These are phyloP conservation scores for Penicillium alfredii DNA, from an alignment of 495 filamentous ascomycete genomes.

Conservation along the genomic window DNA sequence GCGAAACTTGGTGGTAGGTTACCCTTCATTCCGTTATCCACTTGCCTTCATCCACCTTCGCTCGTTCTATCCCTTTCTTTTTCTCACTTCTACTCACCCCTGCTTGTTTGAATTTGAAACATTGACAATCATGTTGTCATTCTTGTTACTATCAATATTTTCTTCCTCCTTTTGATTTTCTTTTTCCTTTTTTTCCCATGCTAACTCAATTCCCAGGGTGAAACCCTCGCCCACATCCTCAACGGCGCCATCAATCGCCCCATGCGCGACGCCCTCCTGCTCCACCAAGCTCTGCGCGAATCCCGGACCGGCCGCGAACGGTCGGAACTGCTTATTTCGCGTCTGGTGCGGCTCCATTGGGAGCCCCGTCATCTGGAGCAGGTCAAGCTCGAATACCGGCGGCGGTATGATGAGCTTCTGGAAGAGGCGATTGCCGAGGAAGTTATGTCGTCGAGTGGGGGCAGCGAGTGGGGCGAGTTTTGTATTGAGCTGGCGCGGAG, in stretches of 20 bases:
- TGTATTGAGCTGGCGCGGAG: constrained; percentile 49
- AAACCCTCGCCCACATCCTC: constrained; percentile 90
- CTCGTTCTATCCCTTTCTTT: neutral
- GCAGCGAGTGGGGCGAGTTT: constrained; percentile 51
- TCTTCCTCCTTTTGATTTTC: too few relatives aligned
- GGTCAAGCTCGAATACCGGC: constrained; percentile 65
- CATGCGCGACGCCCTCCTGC: constrained; percentile 87
- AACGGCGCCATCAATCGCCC: constrained; percentile 95
- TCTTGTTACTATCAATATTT: too few relatives aligned
- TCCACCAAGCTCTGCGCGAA: constrained; percentile 79
- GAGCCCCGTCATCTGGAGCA: constrained; percentile 66
- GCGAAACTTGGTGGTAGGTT: constrained; percentile 78
- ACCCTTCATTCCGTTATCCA: constrained; percentile 2
- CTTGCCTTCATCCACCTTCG: neutral
- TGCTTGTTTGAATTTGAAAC: too few relatives aligned
- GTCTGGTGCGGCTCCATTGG: constrained; percentile 80
- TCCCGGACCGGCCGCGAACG: constrained; percentile 59
- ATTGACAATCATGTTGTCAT: too few relatives aligned
- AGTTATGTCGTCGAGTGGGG: constrained; percentile 33
- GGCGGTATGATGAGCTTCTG: constrained; percentile 64
- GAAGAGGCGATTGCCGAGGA: constrained; percentile 53
- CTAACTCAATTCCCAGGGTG: constrained; percentile 56
- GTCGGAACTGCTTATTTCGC: constrained; percentile 74
- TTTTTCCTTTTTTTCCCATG: too few relatives aligned
- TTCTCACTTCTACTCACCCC: neutral